phyloP scores from a whole-genome alignment of 2,329 filamentous ascomycete genomes.

The Verticillium klebahnii region DNA sequence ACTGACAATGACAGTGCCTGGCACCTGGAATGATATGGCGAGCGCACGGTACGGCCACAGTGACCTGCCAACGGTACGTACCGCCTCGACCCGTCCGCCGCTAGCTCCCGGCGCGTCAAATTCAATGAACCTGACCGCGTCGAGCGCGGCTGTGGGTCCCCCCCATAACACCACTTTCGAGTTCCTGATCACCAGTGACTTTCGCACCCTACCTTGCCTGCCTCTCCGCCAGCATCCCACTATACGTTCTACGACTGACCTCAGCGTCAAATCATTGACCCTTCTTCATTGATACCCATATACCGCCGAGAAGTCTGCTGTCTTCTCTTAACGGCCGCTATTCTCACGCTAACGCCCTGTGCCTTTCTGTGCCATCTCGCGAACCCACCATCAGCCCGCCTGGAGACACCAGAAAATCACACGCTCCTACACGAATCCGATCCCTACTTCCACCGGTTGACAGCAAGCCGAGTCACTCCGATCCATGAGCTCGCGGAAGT shows the following conservation, averaged over 20 bases:
- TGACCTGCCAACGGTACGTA: background rate
- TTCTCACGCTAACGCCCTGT: background rate
- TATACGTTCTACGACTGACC: background rate
- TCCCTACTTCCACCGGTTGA: background rate
- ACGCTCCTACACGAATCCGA: background rate
- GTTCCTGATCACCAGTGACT: background rate
- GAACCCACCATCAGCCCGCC: background rate
- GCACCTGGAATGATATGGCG: background rate
- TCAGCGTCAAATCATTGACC: background rate
- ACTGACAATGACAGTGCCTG: background rate
- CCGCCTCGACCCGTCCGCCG: background rate
- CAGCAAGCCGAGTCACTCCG: conserved; percentile 1
- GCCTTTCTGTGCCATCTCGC: background rate
- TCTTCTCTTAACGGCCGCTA: background rate
- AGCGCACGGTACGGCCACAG: background rate
- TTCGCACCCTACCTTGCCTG: background rate
- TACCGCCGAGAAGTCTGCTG: background rate
- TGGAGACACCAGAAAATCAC: background rate
- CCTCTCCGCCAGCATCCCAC: background rate
- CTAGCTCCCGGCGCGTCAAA: background rate
- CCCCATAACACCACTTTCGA: background rate
- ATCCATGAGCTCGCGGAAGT: conserved; percentile 26
- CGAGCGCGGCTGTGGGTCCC: background rate
- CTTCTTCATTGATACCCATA: background rate
- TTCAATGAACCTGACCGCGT: background rate